Base-by-base conservation (phyloP, 331 rosid species). In the Saraca asoca region DNA sequence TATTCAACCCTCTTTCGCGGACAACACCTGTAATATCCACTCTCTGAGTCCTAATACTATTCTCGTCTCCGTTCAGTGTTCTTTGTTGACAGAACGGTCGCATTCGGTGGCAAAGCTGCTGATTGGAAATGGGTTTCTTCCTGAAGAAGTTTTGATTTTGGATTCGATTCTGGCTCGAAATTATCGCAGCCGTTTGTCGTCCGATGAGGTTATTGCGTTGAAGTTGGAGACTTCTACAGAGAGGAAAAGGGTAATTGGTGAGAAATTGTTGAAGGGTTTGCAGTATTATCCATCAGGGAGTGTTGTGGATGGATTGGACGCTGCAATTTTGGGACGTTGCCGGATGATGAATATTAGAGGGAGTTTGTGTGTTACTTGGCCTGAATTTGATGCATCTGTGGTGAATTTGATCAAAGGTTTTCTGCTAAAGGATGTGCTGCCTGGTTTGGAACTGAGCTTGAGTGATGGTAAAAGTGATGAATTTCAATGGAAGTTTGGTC, bases 261-360 rank as follows among this genome's bases (percentile, higher is more conserved):
- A 73, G 20, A 73, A 75, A 42, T 20, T 81, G 58, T 41, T 88
- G 12, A 67, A 39, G 8, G 79, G 66, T 1, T 24, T 87, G 64
- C 79, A 49, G 58, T 81, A 81, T 73, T 83, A 84, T 51, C 95
- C 98, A 0, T 87, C 91, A 4, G 98, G 90, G n/a, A 93, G 98
- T 45, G 85, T 93, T 44, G 83, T 87, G 5, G 96, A 90, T 42
- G 95, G 97, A 15, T 19, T 90, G 24, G 83, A 73, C 1, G 98
- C 98, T 14, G 88, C 97, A 0, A 14, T 93, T 68, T 56, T 93
- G 56, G 86, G 80, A 0, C 62, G 83, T 37, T 93, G 95, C 53
- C 86, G 89, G 80, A 42, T 72, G 53, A 49, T 58, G 73, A 84
- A 76, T 17, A 61, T 90, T 17, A 76, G 78, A 80, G 98, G 85